Evolutionary conservation across 163 green algal species (phyloP).

Genomic region (Chlorella variabilis): DNA sequence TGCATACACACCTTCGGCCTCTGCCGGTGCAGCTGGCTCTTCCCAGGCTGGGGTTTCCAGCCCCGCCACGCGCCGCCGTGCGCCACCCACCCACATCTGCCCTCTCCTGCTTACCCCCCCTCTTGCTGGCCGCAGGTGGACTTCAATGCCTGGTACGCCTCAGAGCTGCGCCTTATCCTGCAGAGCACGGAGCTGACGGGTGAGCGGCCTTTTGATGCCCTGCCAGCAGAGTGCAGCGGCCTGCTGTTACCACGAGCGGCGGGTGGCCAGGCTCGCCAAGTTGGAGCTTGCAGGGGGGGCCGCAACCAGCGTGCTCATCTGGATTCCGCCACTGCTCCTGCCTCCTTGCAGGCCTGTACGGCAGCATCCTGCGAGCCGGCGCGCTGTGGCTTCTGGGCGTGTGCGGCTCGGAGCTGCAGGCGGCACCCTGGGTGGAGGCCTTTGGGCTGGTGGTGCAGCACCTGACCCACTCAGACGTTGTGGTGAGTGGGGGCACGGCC

Average conservation of each 20-base stretch:
- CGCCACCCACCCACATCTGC: neutral
- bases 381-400: slow-evolving; percentile 83
- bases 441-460: slow-evolving; percentile 63
- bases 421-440: slow-evolving; percentile 60
- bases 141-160: slow-evolving; percentile 75
- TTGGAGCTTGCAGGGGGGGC: too few relatives aligned
- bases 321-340: too few relatives aligned
- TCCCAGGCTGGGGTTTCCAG: too few relatives aligned
- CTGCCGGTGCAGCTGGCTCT: too few relatives aligned
- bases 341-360: slow-evolving; percentile 35
- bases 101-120: too few relatives aligned
- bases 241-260: too few relatives aligned
- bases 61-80: too few relatives aligned
- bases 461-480: slow-evolving; percentile 65
- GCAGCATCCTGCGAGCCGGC: slow-evolving; percentile 59
- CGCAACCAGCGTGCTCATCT: too few relatives aligned
- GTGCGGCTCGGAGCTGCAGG: slow-evolving; percentile 70
- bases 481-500: slow-evolving; percentile 58
- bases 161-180: slow-evolving; percentile 71
- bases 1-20: too few relatives aligned
- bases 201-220: slow-evolving; percentile 19
- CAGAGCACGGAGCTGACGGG: slow-evolving; percentile 15
- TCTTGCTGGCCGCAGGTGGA: slow-evolving; percentile 37
- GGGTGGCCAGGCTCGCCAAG: too few relatives aligned
- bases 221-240: too few relatives aligned